Conservation (phyloP, 2,329 filamentous ascomycete genomes). For the Alternaria atra region DNA sequence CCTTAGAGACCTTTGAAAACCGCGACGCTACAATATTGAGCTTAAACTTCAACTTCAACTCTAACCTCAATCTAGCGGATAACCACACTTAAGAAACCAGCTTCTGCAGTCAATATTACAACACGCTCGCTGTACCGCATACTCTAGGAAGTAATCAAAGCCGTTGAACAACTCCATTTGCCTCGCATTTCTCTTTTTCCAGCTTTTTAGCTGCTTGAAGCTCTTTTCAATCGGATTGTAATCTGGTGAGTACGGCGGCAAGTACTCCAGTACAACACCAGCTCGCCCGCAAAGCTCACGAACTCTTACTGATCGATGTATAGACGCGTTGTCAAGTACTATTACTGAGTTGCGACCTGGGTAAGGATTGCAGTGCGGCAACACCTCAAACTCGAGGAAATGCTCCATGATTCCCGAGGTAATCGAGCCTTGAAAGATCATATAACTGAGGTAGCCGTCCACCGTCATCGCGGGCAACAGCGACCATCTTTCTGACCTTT, state of each 20-base stretch:
- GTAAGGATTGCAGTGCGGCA: neutral
- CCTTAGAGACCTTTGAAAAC: no score
- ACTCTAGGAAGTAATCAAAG: no score
- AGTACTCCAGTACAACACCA: conserved; percentile 13
- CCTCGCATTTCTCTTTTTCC: neutral
- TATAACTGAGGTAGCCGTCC: conserved; percentile 9
- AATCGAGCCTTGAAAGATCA: conserved; percentile 10
- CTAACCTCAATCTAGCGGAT: no score
- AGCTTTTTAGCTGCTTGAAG: conserved; percentile 19
- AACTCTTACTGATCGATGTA: neutral
- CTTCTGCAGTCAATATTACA: neutral
- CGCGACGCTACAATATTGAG: no score
- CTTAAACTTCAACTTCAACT: no score
- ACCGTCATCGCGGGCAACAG: conserved; percentile 20
- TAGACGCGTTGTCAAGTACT: neutral
- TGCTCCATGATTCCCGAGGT: conserved; percentile 5
- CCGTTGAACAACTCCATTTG: no score
- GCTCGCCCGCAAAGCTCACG: neutral
- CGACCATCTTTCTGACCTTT: conserved; percentile 3
- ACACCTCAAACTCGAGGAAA: conserved; percentile 2
- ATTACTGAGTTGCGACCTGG: neutral
- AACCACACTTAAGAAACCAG: no score
- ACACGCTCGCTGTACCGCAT: no score
- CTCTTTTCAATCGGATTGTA: conserved; percentile 23
- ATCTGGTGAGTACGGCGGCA: conserved; percentile 20